phyloP scores from a whole-genome alignment of 441 rosid species.

The Corymbia citriodora region DNA sequence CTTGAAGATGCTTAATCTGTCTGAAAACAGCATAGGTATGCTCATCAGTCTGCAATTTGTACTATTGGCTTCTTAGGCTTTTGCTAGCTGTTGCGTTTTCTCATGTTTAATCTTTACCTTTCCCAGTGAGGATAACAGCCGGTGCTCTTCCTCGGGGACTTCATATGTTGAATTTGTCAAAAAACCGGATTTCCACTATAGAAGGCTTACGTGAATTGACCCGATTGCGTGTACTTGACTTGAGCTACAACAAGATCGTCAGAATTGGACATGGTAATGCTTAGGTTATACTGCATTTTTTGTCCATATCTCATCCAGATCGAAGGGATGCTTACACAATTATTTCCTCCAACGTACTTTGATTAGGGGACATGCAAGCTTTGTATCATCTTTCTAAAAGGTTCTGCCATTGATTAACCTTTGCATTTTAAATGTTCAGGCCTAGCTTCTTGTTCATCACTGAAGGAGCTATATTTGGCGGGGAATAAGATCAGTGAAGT shows the following conservation, averaged over 20 bases:
- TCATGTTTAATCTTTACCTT: neutral
- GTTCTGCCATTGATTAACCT: neutral
- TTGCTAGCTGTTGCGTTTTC: neutral
- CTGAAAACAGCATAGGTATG: conserved; percentile 84
- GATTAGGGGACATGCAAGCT: neutral
- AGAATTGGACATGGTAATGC: conserved; percentile 89
- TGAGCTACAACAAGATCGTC: conserved; percentile 83
- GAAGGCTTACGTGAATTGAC: conserved; percentile 93
- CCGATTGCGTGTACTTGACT: conserved; percentile 80
- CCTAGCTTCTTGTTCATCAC: conserved; percentile 86
- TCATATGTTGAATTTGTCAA: conserved; percentile 70
- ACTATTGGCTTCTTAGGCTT: neutral
- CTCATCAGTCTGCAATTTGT: conserved; percentile 2
- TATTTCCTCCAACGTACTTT: neutral
- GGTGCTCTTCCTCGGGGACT: conserved; percentile 96
- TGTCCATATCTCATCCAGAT: neutral
- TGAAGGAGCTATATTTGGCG: conserved; percentile 89
- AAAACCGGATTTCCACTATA: conserved; percentile 70
- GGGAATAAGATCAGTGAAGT: conserved; percentile 92
- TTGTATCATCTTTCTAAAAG: neutral
- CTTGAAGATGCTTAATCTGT: conserved; percentile 79
- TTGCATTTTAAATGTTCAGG: conserved; percentile 27
- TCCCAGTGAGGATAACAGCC: conserved; percentile 65
- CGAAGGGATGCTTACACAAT: neutral
- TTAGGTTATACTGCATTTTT: neutral